Conservation (phyloP, 2,329 filamentous ascomycete genomes). For the Penicillium expansum region DNA sequence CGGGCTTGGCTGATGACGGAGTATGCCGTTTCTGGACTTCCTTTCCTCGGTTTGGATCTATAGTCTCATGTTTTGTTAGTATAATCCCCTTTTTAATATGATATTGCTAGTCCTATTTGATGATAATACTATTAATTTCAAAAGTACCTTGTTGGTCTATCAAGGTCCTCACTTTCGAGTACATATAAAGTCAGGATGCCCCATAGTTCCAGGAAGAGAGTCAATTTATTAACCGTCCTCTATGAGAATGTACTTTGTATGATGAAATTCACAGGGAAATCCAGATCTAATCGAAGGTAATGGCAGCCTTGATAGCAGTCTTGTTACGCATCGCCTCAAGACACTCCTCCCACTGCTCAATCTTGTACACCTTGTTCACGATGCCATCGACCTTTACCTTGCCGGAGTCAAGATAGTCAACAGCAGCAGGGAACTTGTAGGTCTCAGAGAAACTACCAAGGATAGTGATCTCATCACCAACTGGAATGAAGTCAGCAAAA, state of each 20-base stretch:
- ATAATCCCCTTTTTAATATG: background rate
- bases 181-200: background rate
- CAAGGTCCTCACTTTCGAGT: constrained; percentile 18
- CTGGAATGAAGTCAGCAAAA: constrained; percentile 21
- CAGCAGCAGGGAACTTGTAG: constrained; percentile 65
- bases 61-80: background rate
- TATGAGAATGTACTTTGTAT: background rate
- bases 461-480: constrained; percentile 66
- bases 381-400: constrained; percentile 58
- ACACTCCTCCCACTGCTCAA: constrained; percentile 71
- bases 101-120: background rate
- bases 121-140: background rate
- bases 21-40: background rate
- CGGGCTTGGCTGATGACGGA: background rate
- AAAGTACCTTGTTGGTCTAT: constrained; percentile 7
- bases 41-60: background rate
- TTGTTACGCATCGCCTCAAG: constrained; percentile 70
- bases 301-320: constrained; percentile 70
- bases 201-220: background rate
- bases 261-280: background rate
- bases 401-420: constrained; percentile 50
- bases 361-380: constrained; percentile 69
- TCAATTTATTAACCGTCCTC: constrained; percentile 3
- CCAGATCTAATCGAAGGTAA: constrained; percentile 60
- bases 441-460: constrained; percentile 71